Evolutionary conservation across 116 monocot species (phyloP), one percentile per base, ranked within the genome.

Genomic region (Cymodocea nodosa): DNA sequence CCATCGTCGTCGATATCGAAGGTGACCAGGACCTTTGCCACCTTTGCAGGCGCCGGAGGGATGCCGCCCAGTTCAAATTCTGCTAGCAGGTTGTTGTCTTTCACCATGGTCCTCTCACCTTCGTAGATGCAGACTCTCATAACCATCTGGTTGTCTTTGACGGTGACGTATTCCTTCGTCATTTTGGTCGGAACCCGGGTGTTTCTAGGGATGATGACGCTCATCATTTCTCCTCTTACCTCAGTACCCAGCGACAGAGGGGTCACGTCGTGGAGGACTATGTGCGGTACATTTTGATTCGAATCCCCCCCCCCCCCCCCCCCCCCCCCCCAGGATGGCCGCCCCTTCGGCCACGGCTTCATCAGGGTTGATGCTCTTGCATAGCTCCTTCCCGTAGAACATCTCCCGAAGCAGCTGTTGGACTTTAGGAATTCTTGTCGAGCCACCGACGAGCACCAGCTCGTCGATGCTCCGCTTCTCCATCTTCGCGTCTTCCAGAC

Each of bases 401-500:
- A n/a, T n/a, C n/a, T 66, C 51, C 7, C 39, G 22, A 15, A 66
- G 51, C 6, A 66, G 22, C 13, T 66, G 24, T 23, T 52, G 66
- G 6, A 66, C 66, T 52, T 23, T 66, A 7, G 51, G 66, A 14
- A 66, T 66, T 15, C 66, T 10, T 15, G 51, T 52, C 4, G 66
- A 66, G 0, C 66, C 66, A 2, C 66, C 66, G 51, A 66, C 66
- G 25, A 66, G 66, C 2, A 66, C 66, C 6, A 66, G 15, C 30
- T 66, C 66, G 8, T 66, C 66, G 11, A 66, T 35, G 51, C 20
- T 10, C 16, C 30, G 50, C 66, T 23, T 66, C 35, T 86, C 83
- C 83, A 90, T 81, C 70, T 83, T 83, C 3, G 86, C 86, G 74
- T 90, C 90, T 69, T 85, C 74, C 75, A 76, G 51, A 59, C 68